phyloP scores from a whole-genome alignment of 2,329 filamentous ascomycete genomes.

The Cladosporium sp. region DNA sequence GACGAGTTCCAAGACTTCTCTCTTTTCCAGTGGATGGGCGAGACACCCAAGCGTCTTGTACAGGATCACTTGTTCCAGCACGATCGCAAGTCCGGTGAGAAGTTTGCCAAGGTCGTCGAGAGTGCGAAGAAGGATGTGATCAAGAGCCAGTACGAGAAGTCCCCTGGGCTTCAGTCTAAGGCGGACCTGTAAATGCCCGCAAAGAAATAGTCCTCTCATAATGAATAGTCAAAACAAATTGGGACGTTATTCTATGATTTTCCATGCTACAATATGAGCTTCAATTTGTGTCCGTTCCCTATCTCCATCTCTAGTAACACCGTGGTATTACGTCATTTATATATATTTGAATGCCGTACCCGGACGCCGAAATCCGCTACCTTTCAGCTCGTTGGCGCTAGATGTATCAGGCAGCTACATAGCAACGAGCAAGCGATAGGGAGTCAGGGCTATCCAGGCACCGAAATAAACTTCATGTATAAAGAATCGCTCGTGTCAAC shows the following conservation, averaged over 20 bases:
- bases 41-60: constrained; percentile 65
- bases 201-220: background rate
- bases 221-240: background rate
- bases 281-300: background rate
- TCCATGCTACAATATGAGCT: background rate
- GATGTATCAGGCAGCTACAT: background rate
- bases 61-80: constrained; percentile 66
- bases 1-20: constrained; percentile 72
- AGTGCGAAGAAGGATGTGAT: constrained; percentile 58
- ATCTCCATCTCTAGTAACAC: background rate
- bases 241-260: background rate
- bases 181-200: background rate
- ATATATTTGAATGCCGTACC: background rate
- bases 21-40: constrained; percentile 73
- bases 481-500: background rate
- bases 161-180: constrained; percentile 17
- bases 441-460: background rate
- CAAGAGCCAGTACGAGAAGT: constrained; percentile 25
- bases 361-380: background rate
- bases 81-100: constrained; percentile 60
- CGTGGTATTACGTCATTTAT: background rate
- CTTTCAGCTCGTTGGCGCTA: background rate
- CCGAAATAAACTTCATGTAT: constrained; percentile 1
- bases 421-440: background rate
- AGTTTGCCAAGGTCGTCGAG: constrained; percentile 63